Conservation (phyloP, 169 alveolate species). For the Blepharisma undulans region DNA sequence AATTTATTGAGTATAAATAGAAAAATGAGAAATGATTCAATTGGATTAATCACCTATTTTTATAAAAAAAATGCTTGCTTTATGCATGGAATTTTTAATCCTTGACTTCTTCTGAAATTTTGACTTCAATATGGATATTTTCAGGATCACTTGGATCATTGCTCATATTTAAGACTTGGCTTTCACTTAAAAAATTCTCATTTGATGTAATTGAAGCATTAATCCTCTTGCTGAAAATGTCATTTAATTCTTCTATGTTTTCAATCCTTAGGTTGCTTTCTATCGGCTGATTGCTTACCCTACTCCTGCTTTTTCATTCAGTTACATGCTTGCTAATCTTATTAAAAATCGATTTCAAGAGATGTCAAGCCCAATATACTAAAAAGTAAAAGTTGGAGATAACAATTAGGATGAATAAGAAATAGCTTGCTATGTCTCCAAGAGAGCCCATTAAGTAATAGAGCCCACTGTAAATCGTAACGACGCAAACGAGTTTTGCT, state of each 20-base stretch:
- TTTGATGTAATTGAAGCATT: not conserved
- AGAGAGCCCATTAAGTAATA: not conserved
- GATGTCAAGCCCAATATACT: not conserved
- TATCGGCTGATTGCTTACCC: not conserved
- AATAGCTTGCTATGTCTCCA: not conserved
- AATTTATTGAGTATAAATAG: too few species aligned
- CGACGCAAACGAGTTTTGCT: not conserved
- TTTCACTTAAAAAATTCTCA: not conserved
- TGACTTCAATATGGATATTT: not conserved
- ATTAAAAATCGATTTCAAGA: not conserved
- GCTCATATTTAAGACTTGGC: not conserved
- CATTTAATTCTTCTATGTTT: not conserved
- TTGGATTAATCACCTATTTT: too few species aligned
- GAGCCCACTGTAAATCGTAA: conserved; percentile 8
- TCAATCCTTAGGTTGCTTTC: not conserved
- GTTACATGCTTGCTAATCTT: not conserved
- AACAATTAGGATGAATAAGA: not conserved
- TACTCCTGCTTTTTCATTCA: not conserved
- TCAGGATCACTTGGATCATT: not conserved
- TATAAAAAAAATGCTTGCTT: too few species aligned
- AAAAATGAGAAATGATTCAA: too few species aligned
- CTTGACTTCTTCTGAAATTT: not conserved
- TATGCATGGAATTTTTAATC: too few species aligned
- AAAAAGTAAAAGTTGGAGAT: not conserved
- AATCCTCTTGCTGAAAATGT: not conserved